phyloP scores from a whole-genome alignment of 2,329 filamentous ascomycete species.

The Aspergillus calidoustus region DNA sequence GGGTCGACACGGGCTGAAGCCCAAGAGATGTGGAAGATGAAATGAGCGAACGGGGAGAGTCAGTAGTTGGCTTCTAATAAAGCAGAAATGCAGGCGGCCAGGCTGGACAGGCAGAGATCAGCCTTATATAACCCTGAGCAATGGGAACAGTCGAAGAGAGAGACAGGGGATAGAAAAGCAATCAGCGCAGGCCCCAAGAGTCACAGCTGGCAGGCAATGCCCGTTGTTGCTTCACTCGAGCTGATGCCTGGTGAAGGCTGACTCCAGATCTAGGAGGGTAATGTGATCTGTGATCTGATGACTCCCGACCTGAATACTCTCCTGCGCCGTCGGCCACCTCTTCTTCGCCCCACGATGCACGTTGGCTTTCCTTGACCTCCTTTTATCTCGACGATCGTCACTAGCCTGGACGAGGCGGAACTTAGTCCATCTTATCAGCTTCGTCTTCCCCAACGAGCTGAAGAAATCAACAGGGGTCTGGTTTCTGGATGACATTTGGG shows the following conservation, averaged over 20 bases:
- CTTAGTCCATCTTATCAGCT: neutral
- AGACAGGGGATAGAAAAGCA: neutral
- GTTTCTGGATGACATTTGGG: neutral
- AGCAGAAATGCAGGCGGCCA: neutral
- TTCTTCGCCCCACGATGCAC: slow-evolving; percentile 8
- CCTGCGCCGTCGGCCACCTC: neutral
- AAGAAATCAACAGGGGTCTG: neutral
- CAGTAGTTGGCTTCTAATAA: neutral
- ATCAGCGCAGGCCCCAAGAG: neutral
- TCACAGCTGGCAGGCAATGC: neutral
- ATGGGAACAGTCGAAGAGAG: neutral
- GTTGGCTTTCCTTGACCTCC: neutral
- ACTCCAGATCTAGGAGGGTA: neutral
- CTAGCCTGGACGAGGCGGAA: slow-evolving; percentile 5
- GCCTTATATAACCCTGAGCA: neutral
- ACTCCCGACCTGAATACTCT: neutral
- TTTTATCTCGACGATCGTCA: neutral
- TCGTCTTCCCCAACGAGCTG: neutral
- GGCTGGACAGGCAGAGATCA: neutral
- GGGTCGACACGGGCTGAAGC: neutral
- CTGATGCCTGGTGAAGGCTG: slow-evolving; percentile 12
- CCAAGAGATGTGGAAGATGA: neutral
- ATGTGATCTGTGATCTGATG: slow-evolving; percentile 1
- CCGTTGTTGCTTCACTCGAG: neutral
- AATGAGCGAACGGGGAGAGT: neutral